Base-by-base conservation (phyloP, 371 early-diverging fungal species). In the Mortierella sp. region DNA sequence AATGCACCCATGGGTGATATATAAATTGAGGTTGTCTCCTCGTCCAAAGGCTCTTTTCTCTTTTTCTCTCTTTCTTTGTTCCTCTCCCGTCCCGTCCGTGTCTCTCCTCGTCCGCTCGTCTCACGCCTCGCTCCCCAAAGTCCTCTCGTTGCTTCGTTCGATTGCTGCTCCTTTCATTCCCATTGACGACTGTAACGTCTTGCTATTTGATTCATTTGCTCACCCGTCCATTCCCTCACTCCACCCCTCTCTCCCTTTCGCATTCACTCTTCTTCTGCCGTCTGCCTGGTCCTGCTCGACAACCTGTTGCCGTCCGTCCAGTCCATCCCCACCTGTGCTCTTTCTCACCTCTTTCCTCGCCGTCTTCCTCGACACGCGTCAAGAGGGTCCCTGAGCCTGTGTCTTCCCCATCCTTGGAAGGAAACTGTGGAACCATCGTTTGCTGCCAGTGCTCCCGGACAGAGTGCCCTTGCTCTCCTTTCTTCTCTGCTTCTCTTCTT, bases 41-140 rank as follows among this genome's bases (percentile, higher is more conserved):
- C n/a, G n/a, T n/a, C n/a, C n/a, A n/a, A n/a, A n/a, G 48, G 48
- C 51, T 14, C 30, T 53, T 51, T 7, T 26, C 30, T 16, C 21
- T 47, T n/a, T 7, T 44, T 23, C 18, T 57, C 23, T 43, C 29
- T 23, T 43, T 52, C 44, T 46, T 23, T 23, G 15, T 44, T 23
- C 48, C 57, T 26, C 19, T 55, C 55, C 47, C 46, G 25, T 18
- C 52, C 26, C 43, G 15, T n/a, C 68, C 48, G 29, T 47, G 26
- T 21, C 28, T 53, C 48, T 19, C 47, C 60, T 64, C 55, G 56
- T 55, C 29, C 47, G 21, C 62, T 26, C 19, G 48, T 48, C 48
- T 21, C 45, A 28, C 18, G 37, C 37, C 37, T 37, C 37, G 37
- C 37, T 37, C 51, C 53, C 53, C 29, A 28, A 56, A 30, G 46